phyloP scores from a whole-genome alignment of 768 basidiomycete species.

The Pulveroboletus sp. region DNA sequence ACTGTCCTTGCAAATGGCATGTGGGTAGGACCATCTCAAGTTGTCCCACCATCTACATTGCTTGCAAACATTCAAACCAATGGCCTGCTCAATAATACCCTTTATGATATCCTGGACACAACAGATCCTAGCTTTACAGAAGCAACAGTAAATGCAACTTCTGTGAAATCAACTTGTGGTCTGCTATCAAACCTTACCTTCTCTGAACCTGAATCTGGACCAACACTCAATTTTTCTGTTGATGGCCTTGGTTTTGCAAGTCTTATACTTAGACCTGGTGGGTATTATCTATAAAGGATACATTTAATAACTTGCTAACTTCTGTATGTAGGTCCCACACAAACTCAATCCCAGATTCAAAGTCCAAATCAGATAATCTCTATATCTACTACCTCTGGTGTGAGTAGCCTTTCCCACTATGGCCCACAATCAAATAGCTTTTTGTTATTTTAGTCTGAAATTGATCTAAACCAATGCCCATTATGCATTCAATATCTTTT shows the following conservation, averaged over 20 bases:
- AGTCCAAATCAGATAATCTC: no score
- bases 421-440: no score
- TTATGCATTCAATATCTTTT: background rate
- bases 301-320: no score
- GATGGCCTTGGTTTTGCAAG: background rate
- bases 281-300: no score
- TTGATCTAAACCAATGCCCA: no score
- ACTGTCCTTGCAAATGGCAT: background rate
- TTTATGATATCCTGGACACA: constrained; percentile 9
- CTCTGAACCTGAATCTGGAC: background rate
- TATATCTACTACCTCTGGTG: no score
- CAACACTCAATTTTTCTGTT: background rate
- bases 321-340: no score
- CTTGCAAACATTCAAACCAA: background rate
- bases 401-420: no score
- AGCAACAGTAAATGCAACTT: constrained; percentile 14
- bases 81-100: constrained; percentile 10
- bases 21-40: background rate
- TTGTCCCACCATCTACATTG: background rate
- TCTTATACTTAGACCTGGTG: background rate
- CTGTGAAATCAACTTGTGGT: constrained; percentile 5
- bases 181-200: constrained; percentile 9
- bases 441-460: no score
- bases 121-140: background rate
- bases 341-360: no score